A percentile compares a stretch with the other conserved stretches of the same genome.
Evolutionary conservation across 2,329 filamentous ascomycete species (phyloP).

Genomic region (Whalleya microplaca): DNA sequence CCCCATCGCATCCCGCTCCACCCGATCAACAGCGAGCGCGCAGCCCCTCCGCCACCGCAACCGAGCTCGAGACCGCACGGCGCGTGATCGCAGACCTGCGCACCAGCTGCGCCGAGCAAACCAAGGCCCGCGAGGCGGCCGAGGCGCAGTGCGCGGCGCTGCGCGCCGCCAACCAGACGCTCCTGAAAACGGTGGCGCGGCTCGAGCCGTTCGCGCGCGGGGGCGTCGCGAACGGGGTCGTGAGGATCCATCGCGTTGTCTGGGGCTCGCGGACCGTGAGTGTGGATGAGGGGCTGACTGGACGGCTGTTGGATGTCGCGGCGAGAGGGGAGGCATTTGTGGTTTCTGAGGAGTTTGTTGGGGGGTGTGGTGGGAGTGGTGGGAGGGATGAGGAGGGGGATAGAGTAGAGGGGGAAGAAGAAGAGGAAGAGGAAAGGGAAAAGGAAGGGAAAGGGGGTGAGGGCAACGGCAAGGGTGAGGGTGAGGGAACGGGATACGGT

Average conservation of each 20-base stretch:
- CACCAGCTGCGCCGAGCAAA: background rate
- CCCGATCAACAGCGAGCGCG: background rate
- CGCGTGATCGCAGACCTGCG: slow-evolving; percentile 2
- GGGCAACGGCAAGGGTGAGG: too few relatives aligned
- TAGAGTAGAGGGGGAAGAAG: background rate
- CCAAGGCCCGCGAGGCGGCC: background rate
- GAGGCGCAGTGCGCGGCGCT: background rate
- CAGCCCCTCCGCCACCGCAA: background rate
- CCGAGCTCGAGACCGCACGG: slow-evolving; percentile 6
- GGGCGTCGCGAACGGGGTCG: background rate
- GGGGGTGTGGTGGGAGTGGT: background rate
- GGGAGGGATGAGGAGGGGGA: background rate
- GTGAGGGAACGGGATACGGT: too few relatives aligned
- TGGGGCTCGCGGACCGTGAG: slow-evolving; percentile 8
- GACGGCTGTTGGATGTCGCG: slow-evolving; percentile 1
- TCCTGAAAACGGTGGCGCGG: background rate
- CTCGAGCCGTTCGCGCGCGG: background rate
- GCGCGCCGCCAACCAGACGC: background rate
- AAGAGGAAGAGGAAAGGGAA: background rate
- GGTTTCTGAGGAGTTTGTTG: slow-evolving; percentile 3
- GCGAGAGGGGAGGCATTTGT: background rate
- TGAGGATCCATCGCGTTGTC: slow-evolving; percentile 7
- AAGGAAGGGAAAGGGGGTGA: too few relatives aligned
- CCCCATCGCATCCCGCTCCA: background rate
- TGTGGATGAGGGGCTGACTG: background rate